These are phyloP conservation scores for Sporothrix pseudoabietina DNA, from an alignment of 2,329 filamentous ascomycete species.

Conservation along the genomic window DNA sequence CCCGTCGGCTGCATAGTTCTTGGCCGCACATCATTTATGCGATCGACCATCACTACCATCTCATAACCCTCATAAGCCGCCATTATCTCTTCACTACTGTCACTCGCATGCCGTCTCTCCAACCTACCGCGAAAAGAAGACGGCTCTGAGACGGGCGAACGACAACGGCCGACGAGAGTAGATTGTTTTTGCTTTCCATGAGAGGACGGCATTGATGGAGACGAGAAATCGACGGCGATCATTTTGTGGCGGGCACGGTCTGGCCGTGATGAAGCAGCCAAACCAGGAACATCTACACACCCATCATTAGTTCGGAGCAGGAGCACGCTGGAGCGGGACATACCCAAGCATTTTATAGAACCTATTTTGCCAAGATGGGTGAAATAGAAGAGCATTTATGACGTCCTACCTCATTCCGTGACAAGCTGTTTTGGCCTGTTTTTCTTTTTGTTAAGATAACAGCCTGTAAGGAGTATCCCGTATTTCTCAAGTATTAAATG, in stretches of 20 bases:
- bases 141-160: too few species aligned
- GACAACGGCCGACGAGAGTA: neutral
- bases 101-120: neutral
- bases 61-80: neutral
- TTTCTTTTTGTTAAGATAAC: neutral
- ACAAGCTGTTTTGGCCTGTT: neutral
- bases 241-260: neutral
- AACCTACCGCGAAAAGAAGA: neutral
- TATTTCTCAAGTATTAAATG: neutral
- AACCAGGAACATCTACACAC: neutral
- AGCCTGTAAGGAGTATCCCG: too few species aligned
- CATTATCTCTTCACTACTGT: neutral
- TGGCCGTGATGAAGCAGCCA: neutral
- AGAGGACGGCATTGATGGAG: neutral
- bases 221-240: neutral
- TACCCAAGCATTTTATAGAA: neutral
- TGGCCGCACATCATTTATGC: constrained; percentile 18
- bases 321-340: neutral
- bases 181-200: neutral
- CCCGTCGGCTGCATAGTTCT: neutral
- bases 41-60: neutral
- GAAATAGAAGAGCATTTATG: neutral
- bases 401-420: neutral
- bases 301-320: too few species aligned
- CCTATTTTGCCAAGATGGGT: neutral